A percentile compares a stretch with the other conserved stretches of the same genome.
phyloP scores from a whole-genome alignment of 225 moss, liverwort and hornwort genomes.

The Lunularia cruciata region DNA sequence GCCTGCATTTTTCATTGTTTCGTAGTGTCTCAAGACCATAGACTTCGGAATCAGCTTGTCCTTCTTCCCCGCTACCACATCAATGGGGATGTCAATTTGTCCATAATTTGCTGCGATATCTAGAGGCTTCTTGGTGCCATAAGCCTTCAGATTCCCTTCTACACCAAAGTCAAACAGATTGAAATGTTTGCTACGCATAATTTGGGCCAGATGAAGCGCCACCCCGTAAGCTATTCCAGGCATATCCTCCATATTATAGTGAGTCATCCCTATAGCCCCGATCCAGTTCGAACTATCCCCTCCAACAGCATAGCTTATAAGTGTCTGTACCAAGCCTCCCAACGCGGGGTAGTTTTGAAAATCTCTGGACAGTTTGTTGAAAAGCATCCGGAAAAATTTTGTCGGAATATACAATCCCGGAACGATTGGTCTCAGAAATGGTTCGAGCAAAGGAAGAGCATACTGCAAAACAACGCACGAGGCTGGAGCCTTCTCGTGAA shows the following conservation, averaged over 20 bases:
- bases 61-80: conserved; percentile 73
- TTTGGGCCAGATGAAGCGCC: conserved; percentile 68
- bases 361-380: conserved; percentile 88
- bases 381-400: conserved; percentile 70
- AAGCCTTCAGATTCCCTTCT: conserved; percentile 56
- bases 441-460: conserved; percentile 49
- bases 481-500: conserved; percentile 70
- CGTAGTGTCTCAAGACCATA: conserved; percentile 73
- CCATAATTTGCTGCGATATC: conserved; percentile 76
- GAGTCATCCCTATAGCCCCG: conserved; percentile 77
- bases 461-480: conserved; percentile 50
- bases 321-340: conserved; percentile 77
- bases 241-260: conserved; percentile 98
- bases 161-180: conserved; percentile 76
- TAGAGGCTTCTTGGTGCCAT: conserved; percentile 58
- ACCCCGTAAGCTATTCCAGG: conserved; percentile 75
- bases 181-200: conserved; percentile 69
- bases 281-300: conserved; percentile 96
- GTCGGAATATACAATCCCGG: conserved; percentile 92
- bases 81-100: conserved; percentile 71
- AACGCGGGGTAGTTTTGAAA: conserved; percentile 88
- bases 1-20: conserved; percentile 50
- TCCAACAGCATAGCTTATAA: conserved; percentile 58
- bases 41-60: conserved; percentile 74
- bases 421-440: conserved; percentile 53